These are phyloP conservation scores for Arctium minus DNA, from an alignment of 129 eudicot genomes.

Conservation along the genomic window DNA sequence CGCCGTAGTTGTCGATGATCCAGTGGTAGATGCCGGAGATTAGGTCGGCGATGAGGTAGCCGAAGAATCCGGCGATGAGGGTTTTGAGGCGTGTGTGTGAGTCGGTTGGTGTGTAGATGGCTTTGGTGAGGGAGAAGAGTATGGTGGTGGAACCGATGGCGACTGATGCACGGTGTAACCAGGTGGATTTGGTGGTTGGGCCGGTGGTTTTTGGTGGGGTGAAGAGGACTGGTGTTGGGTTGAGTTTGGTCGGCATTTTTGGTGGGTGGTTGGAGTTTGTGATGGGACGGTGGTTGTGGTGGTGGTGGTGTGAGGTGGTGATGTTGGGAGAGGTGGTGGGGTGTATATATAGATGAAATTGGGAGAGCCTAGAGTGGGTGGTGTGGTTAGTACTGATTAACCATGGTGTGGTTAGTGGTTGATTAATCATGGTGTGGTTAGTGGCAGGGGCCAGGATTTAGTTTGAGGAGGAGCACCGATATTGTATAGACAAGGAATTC, in stretches of 20 bases:
- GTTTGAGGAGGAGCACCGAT: too few species aligned
- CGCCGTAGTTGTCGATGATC: slow-evolving; percentile 76
- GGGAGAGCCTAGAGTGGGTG: neutral
- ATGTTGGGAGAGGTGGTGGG: neutral
- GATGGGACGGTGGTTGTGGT: neutral
- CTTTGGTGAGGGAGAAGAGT: slow-evolving; percentile 46
- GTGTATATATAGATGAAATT: neutral
- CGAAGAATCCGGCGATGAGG: slow-evolving; percentile 39
- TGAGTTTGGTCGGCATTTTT: neutral
- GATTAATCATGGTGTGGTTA: too few species aligned
- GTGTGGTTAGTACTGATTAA: neutral
- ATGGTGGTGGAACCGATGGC: slow-evolving; percentile 62
- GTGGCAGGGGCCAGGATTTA: too few species aligned
- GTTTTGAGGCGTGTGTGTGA: slow-evolving; percentile 50
- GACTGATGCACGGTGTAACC: slow-evolving; percentile 67
- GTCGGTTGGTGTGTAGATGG: slow-evolving; percentile 12
- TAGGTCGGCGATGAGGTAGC: slow-evolving; percentile 66
- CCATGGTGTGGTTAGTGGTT: too few species aligned
- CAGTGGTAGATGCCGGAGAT: slow-evolving; percentile 75
- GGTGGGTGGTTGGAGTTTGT: neutral
- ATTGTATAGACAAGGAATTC: too few species aligned
- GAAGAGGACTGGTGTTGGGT: neutral
- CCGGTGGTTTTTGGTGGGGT: slow-evolving; percentile 18
- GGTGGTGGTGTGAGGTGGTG: neutral
- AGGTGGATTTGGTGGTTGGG: slow-evolving; percentile 48